Evolutionary conservation across 208 protist genomes (phyloP).

Genomic region (Kentomonas sorsogonicus): DNA sequence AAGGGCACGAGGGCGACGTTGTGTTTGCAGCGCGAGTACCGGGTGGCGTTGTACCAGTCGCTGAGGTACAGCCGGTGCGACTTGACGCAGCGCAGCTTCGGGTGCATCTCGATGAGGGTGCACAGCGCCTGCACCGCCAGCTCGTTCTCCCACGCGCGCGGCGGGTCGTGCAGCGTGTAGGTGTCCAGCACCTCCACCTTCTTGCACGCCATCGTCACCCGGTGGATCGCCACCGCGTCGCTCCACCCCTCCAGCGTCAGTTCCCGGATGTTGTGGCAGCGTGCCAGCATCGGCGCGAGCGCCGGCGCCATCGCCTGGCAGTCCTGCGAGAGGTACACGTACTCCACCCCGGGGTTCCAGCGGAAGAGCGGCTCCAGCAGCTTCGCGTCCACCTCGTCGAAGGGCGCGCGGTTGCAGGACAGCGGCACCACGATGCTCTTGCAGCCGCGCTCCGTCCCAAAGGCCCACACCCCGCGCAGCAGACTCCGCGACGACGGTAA

Average conservation of each 20-base stretch:
- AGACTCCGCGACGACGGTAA: constrained; percentile 69
- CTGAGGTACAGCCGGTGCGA: constrained; percentile 62
- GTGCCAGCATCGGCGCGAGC: constrained; percentile 50
- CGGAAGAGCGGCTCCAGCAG: constrained; percentile 80
- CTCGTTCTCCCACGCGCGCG: constrained; percentile 80
- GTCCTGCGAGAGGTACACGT: constrained; percentile 77
- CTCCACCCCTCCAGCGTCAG: constrained; percentile 84
- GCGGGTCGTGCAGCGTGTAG: constrained; percentile 64
- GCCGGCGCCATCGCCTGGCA: constrained; percentile 79
- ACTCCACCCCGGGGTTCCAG: constrained; percentile 84
- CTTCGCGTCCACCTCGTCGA: constrained; percentile 76
- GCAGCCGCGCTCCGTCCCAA: constrained; percentile 82
- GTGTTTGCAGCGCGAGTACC: constrained; percentile 84
- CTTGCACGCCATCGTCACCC: constrained; percentile 84
- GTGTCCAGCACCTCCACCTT: constrained; percentile 75
- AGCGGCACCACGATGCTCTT: constrained; percentile 78
- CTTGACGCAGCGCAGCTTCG: constrained; percentile 69
- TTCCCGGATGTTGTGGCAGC: constrained; percentile 51
- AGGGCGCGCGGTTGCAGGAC: constrained; percentile 61
- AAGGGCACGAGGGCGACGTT: constrained; percentile 80
- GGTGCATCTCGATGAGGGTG: constrained; percentile 89
- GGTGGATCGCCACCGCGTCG: constrained; percentile 81
- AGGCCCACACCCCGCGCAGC: constrained; percentile 64
- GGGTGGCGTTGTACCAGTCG: constrained; percentile 81
- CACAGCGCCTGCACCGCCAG: constrained; percentile 80